phyloP scores from a whole-genome alignment of 228 moss, liverwort and hornwort genomes.

The Sphagnum magellanicum region DNA sequence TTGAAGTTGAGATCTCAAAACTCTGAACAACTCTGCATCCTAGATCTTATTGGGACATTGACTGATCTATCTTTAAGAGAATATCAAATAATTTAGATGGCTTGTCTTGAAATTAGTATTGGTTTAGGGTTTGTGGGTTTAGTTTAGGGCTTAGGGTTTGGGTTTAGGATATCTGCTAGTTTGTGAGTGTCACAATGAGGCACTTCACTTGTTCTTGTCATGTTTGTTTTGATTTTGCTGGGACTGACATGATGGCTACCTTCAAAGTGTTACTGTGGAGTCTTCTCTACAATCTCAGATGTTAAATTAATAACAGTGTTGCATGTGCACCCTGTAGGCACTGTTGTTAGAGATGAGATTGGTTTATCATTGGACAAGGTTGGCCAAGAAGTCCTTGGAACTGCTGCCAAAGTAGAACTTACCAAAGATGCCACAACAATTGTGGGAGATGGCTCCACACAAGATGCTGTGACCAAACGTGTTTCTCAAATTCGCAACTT shows the following conservation, averaged over 20 bases:
- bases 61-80: too few species aligned
- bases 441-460: slow-evolving; percentile 87
- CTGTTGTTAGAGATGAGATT: slow-evolving; percentile 87
- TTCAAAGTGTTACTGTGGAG: too few species aligned
- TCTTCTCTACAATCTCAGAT: too few species aligned
- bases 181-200: neutral
- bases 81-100: too few species aligned
- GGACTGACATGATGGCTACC: too few species aligned
- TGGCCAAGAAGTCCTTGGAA: slow-evolving; percentile 80
- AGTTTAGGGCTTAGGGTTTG: too few species aligned
- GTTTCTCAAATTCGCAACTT: slow-evolving; percentile 83
- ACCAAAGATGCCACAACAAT: slow-evolving; percentile 94
- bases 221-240: too few species aligned
- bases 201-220: neutral
- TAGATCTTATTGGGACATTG: too few species aligned
- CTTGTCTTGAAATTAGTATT: too few species aligned
- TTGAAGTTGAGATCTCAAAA: too few species aligned
- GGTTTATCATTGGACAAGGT: slow-evolving; percentile 95
- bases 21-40: too few species aligned
- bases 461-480: slow-evolving; percentile 68
- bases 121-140: too few species aligned
- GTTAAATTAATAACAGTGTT: neutral
- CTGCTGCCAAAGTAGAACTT: slow-evolving; percentile 70
- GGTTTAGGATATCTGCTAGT: neutral
- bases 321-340: slow-evolving; percentile 14